phyloP scores from a whole-genome alignment of 305 asterid species.

The Stenogyne calaminthoides region DNA sequence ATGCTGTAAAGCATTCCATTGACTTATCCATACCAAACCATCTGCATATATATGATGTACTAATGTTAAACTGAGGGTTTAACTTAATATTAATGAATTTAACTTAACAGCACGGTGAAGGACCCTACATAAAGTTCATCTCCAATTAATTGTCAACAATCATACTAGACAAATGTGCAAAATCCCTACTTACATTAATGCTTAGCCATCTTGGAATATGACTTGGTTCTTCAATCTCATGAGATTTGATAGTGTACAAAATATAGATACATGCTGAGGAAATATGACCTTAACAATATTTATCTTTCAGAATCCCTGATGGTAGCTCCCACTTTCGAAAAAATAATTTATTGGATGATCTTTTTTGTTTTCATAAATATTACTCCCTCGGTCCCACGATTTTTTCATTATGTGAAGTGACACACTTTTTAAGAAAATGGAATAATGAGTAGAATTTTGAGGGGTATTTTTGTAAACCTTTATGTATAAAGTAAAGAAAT shows the following conservation, averaged over 20 bases:
- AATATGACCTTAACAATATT: not conserved
- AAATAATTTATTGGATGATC: not conserved
- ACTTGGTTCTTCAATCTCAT: not conserved
- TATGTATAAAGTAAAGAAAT: too few species aligned
- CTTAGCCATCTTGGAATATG: not conserved
- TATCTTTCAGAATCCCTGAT: not conserved
- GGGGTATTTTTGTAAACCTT: too few species aligned
- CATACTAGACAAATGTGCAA: not conserved
- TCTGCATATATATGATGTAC: conserved; percentile 42
- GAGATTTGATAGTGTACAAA: not conserved
- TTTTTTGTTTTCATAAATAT: too few species aligned
- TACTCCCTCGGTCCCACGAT: too few species aligned
- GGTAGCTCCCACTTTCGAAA: not conserved
- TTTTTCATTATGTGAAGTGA: too few species aligned
- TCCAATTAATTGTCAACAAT: not conserved
- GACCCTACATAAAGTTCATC: not conserved
- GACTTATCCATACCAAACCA: conserved; percentile 82
- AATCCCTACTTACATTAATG: not conserved
- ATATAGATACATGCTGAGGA: not conserved
- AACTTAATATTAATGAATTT: not conserved
- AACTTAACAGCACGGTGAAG: not conserved
- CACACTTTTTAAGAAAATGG: too few species aligned
- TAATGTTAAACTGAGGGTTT: not conserved
- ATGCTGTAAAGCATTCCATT: conserved; percentile 93
- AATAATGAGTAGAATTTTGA: too few species aligned